Conservation (phyloP, 306 rosid genomes). For the Sicyos edulis region DNA sequence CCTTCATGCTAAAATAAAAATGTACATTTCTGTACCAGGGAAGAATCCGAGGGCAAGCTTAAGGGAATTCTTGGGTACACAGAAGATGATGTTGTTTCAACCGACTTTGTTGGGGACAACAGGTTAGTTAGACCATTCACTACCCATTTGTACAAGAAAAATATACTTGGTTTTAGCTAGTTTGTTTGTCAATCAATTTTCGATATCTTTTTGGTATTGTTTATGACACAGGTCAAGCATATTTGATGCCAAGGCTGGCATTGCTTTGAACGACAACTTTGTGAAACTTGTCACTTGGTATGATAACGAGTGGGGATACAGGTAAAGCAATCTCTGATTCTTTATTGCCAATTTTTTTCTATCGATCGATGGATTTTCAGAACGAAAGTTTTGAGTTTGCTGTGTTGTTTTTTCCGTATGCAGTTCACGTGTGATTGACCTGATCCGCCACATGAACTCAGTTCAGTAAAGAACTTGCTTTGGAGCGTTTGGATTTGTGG, state of each 20-base stretch:
- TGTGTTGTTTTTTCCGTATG: slow-evolving; percentile 14
- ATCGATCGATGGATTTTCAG: neutral
- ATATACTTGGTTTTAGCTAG: too few relatives aligned
- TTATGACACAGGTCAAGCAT: slow-evolving; percentile 64
- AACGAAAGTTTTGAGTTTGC: neutral
- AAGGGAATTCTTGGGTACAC: slow-evolving; percentile 78
- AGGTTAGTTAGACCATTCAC: too few relatives aligned
- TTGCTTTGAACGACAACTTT: slow-evolving; percentile 58
- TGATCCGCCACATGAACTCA: slow-evolving; percentile 70
- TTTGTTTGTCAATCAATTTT: too few relatives aligned
- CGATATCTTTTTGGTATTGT: too few relatives aligned
- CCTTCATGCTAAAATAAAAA: too few relatives aligned
- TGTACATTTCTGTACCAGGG: too few relatives aligned
- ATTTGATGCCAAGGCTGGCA: slow-evolving; percentile 58
- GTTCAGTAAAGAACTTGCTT: neutral
- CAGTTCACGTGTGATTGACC: slow-evolving; percentile 90
- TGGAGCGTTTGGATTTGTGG: neutral
- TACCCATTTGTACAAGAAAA: too few relatives aligned
- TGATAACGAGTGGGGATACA: slow-evolving; percentile 64
- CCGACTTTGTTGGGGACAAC: slow-evolving; percentile 73
- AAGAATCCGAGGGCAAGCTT: slow-evolving; percentile 65
- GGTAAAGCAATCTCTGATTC: neutral
- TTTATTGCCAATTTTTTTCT: neutral
- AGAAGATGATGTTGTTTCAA: slow-evolving; percentile 67
- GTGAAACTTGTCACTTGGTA: slow-evolving; percentile 65